Base-by-base conservation (phyloP, 257 asterid species). In the Salvia miltiorrhiza region DNA sequence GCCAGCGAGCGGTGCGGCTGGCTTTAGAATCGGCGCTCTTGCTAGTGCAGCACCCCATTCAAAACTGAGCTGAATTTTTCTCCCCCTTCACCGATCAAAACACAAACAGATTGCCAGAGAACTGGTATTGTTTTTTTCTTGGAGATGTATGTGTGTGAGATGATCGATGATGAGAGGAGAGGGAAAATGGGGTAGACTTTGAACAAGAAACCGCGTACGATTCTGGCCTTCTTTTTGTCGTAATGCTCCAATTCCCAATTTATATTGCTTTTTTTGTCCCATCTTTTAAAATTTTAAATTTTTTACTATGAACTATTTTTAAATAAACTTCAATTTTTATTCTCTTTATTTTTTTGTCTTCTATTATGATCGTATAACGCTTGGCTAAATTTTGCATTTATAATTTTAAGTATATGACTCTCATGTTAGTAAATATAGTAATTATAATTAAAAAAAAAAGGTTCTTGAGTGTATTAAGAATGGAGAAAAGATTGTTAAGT, bases 21-120 rank as follows among this genome's bases (percentile, higher is more conserved):
- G 88, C 93, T 63, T 78, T 82, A 44, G 96, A 89, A 73, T 93
- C 95, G 41, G 64, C 81, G 64, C 47, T 62, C 80, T 90, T 87
- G 84, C 97, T 87, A 52, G 78, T 87, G 78, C 80, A 62, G 72
- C 99, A 93, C 54, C 99, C 99, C 97, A 93, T 92, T 45, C 50
- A n/a, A 58, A 63, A 41, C 33, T 39, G 26, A 66, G 63, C 45
- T 44, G 59, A 57, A 41, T 37, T 60, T 20, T n/a, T 13, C 19
- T 58, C 67, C 75, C 12, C 77, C 75, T 64, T 68, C 57, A 75
- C 73, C 66, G 80, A 76, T 61, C 78, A 74, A 68, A 73, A 43
- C 57, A 55, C 79, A 60, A 0, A 52, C 35, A 57, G 55, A 45
- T 71, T 72, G 57, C 8, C 41, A 12, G 45, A 21, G 17, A 28